Conservation (phyloP, 2,329 filamentous ascomycete species). For the Blumeriella jaapii region DNA sequence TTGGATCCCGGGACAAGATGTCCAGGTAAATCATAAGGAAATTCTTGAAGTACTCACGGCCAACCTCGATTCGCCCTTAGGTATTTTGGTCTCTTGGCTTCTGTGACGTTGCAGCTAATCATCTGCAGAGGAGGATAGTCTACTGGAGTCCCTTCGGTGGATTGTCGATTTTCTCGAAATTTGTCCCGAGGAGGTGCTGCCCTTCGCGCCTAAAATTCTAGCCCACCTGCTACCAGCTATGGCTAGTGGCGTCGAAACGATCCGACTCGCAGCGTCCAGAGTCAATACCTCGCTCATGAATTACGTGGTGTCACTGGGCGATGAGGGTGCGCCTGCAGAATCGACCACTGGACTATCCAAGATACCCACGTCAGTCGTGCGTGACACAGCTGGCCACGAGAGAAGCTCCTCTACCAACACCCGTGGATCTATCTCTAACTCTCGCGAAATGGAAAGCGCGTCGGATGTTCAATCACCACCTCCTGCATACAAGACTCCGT, state of each 20-base stretch:
- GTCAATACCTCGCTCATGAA: conserved; percentile 89
- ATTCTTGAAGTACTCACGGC: conserved; percentile 86
- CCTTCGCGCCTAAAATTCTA: conserved; percentile 84
- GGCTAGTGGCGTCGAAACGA: conserved; percentile 81
- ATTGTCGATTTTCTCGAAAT: conserved; percentile 96
- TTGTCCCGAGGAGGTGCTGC: conserved; percentile 89
- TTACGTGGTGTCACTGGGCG: conserved; percentile 83
- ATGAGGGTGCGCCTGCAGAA: conserved; percentile 39
- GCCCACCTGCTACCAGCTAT: conserved; percentile 89
- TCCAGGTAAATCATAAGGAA: conserved; percentile 83
- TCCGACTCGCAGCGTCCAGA: conserved; percentile 75
- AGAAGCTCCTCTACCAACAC: conserved; percentile 23
- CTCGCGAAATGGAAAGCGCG: conserved; percentile 40
- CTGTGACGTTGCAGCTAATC: conserved; percentile 8
- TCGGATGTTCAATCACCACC: conserved; percentile 40
- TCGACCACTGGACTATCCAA: conserved; percentile 30
- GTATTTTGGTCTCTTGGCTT: conserved; percentile 32
- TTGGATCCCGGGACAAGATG: conserved; percentile 95
- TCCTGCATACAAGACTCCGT: conserved; percentile 23
- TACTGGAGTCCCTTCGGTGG: conserved; percentile 86
- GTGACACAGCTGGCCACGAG: conserved; percentile 24
- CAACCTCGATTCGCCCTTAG: conserved; percentile 72
- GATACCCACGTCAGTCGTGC: conserved; percentile 31
- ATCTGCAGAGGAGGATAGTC: conserved; percentile 68
- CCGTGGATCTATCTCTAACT: conserved; percentile 29